Base-by-base conservation (phyloP, 177 flowering plant genomes). In the Vitis hybrid region DNA sequence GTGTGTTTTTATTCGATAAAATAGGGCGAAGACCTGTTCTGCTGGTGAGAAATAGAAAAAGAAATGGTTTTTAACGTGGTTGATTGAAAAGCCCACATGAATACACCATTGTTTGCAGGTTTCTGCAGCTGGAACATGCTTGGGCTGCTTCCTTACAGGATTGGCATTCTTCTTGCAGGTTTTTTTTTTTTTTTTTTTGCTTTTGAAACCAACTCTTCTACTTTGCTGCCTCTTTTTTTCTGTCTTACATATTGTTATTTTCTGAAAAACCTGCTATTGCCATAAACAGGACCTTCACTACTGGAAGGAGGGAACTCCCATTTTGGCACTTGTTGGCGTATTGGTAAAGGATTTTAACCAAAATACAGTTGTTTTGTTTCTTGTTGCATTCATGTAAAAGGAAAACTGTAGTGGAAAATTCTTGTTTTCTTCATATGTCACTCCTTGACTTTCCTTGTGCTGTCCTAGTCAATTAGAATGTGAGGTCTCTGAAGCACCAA, bases 1-100 rank as follows among this genome's bases (percentile, higher is more conserved):
- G 86, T 59, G 72, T 72, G 11, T 13, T 81, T 1, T 69, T 86
- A 63, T 75, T 78, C 74, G 90, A 86, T 55, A 84, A 61, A 78
- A 78, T 78, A 13, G 87, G 90, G 61, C 10, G 90, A 66, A 66
- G 86, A 9, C 82, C 84, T 8, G 84, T 86, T 77, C 69, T 86
- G 39, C 53, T 86, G 82, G 90, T 84, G 69, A 66, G 60, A 59
- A 68, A 6, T 1, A 39, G 45, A 39, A 39, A 39, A 39, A 39
- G 6, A 39, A 26, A 39, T 7, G 45, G 45, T 39, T 7, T 39
- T 39, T 39, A 39, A 39, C 0, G 45, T 39, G 45, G 45, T 39
- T 50, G 6, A 2, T 12, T 50, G 51, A 16, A 19, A 22, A 7
- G 5, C 2, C 29, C 52, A 65, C 10, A 19, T 68, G 48, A 70